These are phyloP conservation scores for Gracilaria domingensis DNA, from an alignment of 23 red algal genomes.

Conservation along the genomic window DNA sequence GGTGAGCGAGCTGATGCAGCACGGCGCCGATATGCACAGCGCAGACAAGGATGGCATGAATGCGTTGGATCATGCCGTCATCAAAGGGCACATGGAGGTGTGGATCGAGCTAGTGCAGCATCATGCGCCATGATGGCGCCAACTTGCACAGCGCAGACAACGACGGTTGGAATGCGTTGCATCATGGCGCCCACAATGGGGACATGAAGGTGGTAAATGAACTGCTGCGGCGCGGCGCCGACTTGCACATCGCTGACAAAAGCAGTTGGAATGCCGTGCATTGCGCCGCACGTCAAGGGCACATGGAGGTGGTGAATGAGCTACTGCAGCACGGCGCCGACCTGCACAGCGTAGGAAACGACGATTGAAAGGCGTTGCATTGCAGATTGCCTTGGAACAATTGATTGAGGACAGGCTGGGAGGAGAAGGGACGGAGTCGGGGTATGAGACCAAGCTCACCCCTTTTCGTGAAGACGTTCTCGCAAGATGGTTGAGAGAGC, in stretches of 20 bases:
- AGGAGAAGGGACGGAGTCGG: not conserved
- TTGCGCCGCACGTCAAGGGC: no score
- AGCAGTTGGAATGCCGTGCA: not conserved
- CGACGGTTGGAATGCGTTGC: not conserved
- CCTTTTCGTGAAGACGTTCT: no score
- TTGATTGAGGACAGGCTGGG: not conserved
- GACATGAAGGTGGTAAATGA: not conserved
- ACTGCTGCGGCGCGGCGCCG: constrained; percentile 5
- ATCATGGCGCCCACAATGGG: not conserved
- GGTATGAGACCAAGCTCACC: no score
- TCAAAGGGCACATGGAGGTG: not conserved
- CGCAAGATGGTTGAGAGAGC: no score
- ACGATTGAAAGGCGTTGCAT: no score
- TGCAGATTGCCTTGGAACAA: no score
- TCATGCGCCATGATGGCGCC: not conserved
- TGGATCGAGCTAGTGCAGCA: not conserved
- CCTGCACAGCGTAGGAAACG: no score
- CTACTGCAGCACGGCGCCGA: no score
- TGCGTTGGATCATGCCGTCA: not conserved
- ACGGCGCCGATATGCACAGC: not conserved
- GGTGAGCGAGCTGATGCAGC: not conserved
- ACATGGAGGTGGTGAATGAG: no score
- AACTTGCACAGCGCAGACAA: no score
- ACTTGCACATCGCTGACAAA: not conserved
- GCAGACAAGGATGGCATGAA: not conserved